Conservation (phyloP, 257 asterid genomes). For the Osmanthus fragrans region DNA sequence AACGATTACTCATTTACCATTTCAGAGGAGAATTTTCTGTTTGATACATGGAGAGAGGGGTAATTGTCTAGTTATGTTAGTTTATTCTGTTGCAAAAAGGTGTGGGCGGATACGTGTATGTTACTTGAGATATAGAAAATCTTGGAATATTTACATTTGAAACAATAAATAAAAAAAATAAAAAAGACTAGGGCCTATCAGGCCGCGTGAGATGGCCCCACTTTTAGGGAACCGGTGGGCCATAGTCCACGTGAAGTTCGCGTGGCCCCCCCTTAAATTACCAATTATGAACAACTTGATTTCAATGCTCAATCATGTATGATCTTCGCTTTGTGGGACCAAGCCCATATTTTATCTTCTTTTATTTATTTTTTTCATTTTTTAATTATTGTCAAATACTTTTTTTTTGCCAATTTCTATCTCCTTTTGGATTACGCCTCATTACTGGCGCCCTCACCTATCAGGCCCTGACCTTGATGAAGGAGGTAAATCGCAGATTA, state of each 20-base stretch:
- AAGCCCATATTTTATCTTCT: neutral
- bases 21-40: too few species aligned
- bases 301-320: neutral
- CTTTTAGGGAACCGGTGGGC: constrained; percentile 45
- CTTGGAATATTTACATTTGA: neutral
- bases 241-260: constrained; percentile 43
- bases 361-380: neutral
- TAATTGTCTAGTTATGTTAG: too few species aligned
- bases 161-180: neutral
- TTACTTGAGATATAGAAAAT: constrained; percentile 1
- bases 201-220: constrained; percentile 33
- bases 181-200: neutral
- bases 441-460: too few species aligned
- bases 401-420: neutral
- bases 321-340: constrained; percentile 9
- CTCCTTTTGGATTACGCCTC: too few species aligned
- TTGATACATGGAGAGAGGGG: too few species aligned
- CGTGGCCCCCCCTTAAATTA: constrained; percentile 1
- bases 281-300: constrained; percentile 19
- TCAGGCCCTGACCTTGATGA: too few species aligned
- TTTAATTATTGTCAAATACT: neutral
- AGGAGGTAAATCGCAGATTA: too few species aligned
- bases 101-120: neutral
- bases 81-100: neutral
- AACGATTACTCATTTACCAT: too few species aligned